Conservation (phyloP, 225 moss, liverwort and hornwort genomes). For the Neckera pumila region DNA sequence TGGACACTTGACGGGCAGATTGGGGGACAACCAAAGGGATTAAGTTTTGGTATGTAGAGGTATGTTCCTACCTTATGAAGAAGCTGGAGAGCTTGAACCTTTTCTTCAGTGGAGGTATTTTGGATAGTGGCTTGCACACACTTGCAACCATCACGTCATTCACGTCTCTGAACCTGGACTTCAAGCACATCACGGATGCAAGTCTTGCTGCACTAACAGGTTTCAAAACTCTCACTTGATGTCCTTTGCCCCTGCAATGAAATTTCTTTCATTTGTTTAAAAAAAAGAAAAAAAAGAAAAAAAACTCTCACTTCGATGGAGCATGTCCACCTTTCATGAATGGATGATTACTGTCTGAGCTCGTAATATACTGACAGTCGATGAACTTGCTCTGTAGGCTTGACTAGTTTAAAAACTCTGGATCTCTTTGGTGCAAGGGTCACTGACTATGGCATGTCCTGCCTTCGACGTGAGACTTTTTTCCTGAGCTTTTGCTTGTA, state of each 20-base stretch:
- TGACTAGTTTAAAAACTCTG: constrained; percentile 70
- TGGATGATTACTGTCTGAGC: neutral
- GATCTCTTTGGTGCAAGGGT: constrained; percentile 88
- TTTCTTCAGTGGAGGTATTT: constrained; percentile 54
- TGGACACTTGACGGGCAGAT: no score
- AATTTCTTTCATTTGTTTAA: no score
- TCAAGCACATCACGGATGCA: constrained; percentile 68
- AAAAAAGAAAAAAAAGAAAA: no score
- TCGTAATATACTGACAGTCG: neutral
- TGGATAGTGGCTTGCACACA: constrained; percentile 63
- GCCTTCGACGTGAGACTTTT: constrained; percentile 50
- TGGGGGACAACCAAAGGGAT: no score
- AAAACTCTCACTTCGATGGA: no score
- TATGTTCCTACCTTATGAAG: constrained; percentile 4
- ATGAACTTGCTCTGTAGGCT: constrained; percentile 26
- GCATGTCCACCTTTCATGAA: neutral
- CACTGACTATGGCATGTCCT: constrained; percentile 67
- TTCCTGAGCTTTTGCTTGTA: neutral
- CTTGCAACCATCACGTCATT: constrained; percentile 73
- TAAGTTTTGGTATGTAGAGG: no score
- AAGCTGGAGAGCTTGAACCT: constrained; percentile 79
- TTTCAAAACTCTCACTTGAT: neutral
- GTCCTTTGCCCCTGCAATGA: no score
- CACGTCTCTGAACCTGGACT: constrained; percentile 85
- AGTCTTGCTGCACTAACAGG: constrained; percentile 66